These are phyloP conservation scores for Bertia moriformis DNA, from an alignment of 2,329 filamentous ascomycete genomes.

Conservation along the genomic window DNA sequence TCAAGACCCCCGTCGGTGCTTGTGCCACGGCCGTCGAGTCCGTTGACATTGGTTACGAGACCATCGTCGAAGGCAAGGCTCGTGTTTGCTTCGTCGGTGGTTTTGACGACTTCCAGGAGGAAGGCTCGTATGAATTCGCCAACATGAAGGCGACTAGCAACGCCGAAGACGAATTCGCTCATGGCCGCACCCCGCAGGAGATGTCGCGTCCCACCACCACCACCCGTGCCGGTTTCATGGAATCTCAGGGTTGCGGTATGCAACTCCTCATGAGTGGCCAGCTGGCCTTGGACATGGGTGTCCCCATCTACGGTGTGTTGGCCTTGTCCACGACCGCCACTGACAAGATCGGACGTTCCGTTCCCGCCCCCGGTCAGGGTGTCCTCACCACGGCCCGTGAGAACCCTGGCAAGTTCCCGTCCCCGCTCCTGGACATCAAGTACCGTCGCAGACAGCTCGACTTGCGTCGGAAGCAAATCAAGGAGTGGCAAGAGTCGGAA, in stretches of 20 bases:
- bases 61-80: constrained; percentile 2
- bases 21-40: constrained; percentile 2
- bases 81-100: constrained; percentile 2
- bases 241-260: constrained; percentile 95
- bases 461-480: constrained; percentile 83
- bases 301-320: constrained; percentile 89
- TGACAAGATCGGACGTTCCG: constrained; percentile 96
- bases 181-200: constrained; percentile 86
- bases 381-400: constrained; percentile 91
- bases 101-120: constrained; percentile 2
- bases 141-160: constrained; percentile 49
- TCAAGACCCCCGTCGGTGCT: constrained; percentile 1
- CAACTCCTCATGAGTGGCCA: constrained; percentile 97
- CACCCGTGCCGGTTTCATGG: constrained; percentile 96
- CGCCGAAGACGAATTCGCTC: constrained; percentile 86
- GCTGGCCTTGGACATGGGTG: constrained; percentile 93
- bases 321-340: constrained; percentile 90
- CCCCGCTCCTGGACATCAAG: constrained; percentile 89
- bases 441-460: constrained; percentile 93
- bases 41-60: constrained; percentile 2
- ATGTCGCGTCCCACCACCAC: constrained; percentile 98
- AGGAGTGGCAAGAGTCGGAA: constrained; percentile 91
- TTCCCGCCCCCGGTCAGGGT: constrained; percentile 91
- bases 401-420: constrained; percentile 79
- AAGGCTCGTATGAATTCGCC: constrained; percentile 2